These are phyloP conservation scores for Pestalotiopsis sp. DNA, from an alignment of 2,329 filamentous ascomycete genomes.

Conservation along the genomic window DNA sequence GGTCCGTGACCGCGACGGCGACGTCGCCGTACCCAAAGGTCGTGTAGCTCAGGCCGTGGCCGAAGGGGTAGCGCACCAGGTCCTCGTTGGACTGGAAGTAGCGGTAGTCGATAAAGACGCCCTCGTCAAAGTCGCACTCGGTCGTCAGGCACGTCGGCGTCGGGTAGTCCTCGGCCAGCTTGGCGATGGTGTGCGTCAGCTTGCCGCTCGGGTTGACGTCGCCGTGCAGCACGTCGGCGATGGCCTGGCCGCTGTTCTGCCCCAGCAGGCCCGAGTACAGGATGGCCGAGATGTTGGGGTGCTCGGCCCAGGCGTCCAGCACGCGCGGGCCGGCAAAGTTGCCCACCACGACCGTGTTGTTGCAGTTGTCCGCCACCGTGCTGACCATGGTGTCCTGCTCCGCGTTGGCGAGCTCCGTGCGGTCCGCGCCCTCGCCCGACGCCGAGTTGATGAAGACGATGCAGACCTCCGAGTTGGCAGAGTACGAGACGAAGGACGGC, in stretches of 20 bases:
- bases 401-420: background rate
- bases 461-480: conserved; percentile 9
- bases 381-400: conserved; percentile 56
- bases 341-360: conserved; percentile 70
- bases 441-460: conserved; percentile 11
- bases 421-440: conserved; percentile 9
- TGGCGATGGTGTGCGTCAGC: conserved; percentile 60
- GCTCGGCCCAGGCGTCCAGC: conserved; percentile 57
- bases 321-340: conserved; percentile 66
- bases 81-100: conserved; percentile 54
- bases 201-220: conserved; percentile 61
- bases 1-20: background rate
- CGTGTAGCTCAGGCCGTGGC: conserved; percentile 42
- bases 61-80: conserved; percentile 57
- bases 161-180: conserved; percentile 48
- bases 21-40: conserved; percentile 21
- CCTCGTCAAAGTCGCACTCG: conserved; percentile 17
- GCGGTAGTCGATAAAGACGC: conserved; percentile 54
- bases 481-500: background rate
- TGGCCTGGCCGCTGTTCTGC: conserved; percentile 56
- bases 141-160: conserved; percentile 29
- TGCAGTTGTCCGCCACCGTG: conserved; percentile 61
- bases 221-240: conserved; percentile 63
- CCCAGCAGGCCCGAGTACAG: conserved; percentile 63
- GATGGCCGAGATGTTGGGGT: conserved; percentile 63